phyloP scores from a whole-genome alignment of 2,329 filamentous ascomycete genomes.

The Arthroderma uncinatum region DNA sequence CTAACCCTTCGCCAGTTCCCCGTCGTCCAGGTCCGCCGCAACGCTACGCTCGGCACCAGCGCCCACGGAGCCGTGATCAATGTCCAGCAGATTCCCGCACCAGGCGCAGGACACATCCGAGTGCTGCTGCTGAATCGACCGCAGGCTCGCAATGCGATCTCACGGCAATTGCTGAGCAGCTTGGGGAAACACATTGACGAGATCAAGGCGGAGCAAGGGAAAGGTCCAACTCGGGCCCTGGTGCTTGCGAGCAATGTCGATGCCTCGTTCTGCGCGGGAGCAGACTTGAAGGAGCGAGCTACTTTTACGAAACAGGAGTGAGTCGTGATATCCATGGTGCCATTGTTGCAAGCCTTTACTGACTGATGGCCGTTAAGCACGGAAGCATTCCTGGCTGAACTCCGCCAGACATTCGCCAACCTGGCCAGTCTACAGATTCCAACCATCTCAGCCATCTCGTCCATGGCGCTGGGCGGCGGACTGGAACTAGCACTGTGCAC shows the following conservation, averaged over 20 bases:
- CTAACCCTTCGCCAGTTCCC: slow-evolving; percentile 20
- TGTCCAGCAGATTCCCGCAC: slow-evolving; percentile 63
- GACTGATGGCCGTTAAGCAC: slow-evolving; percentile 46
- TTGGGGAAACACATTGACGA: slow-evolving; percentile 62
- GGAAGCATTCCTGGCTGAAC: slow-evolving; percentile 60
- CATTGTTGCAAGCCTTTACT: slow-evolving; percentile 2
- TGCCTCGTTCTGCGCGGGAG: slow-evolving; percentile 81
- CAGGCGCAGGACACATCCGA: slow-evolving; percentile 71
- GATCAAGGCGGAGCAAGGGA: slow-evolving; percentile 50
- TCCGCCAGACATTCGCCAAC: slow-evolving; percentile 63
- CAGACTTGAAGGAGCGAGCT: slow-evolving; percentile 80
- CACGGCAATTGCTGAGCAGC: slow-evolving; percentile 59
- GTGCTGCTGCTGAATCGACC: slow-evolving; percentile 82
- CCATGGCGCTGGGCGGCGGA: slow-evolving; percentile 79
- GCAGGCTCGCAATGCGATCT: slow-evolving; percentile 80
- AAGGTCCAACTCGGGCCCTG: slow-evolving; percentile 60
- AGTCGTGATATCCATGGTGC: slow-evolving; percentile 20
- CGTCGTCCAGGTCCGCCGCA: slow-evolving; percentile 19
- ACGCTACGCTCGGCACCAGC: slow-evolving; percentile 27
- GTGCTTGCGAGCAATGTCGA: slow-evolving; percentile 80
- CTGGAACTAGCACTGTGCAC: slow-evolving; percentile 86
- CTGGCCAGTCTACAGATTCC: slow-evolving; percentile 72
- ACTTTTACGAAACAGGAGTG: slow-evolving; percentile 70
- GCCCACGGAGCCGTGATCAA: slow-evolving; percentile 42
- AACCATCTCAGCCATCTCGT: slow-evolving; percentile 78